Base-by-base conservation (phyloP, 2,329 filamentous ascomycete genomes). In the Graphilbum sp. region DNA sequence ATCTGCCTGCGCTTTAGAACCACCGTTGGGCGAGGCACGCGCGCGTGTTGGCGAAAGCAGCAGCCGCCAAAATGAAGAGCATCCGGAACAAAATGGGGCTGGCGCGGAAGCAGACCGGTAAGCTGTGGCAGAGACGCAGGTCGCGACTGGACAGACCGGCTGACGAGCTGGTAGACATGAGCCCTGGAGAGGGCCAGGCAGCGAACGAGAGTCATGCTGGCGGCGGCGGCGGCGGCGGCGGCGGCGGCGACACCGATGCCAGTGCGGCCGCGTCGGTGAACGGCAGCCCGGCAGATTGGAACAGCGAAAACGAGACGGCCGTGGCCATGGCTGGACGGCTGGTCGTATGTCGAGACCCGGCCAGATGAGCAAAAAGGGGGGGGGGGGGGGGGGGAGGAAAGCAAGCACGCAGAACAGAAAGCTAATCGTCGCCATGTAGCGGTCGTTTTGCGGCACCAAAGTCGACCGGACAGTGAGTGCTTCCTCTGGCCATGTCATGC, bases 71-170 rank as follows among this genome's bases (percentile, higher is more conserved):
- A 15, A 46, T 46, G 45, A 46, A 46, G 41, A 35, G 30, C 23
- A 42, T 46, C 15, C 43, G 45, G 16, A 33, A 35, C 24, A 45
- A 43, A 34, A 36, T 38, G 21, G 34, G 43, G 13, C 35, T 34
- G n/a, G 31, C 24, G 30, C 43, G 39, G 30, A 38, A 39, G 41
- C 15, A 19, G 29, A 18, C 27, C 5, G 27, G 27, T 29, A 29
- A 24, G 21, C n/a, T n/a, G n/a, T n/a, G n/a, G n/a, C n/a, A n/a
- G n/a, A n/a, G n/a, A n/a, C n/a, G n/a, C n/a, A n/a, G n/a, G n/a
- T n/a, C n/a, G n/a, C 23, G 23, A 25, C 23, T 12, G 23, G 23
- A 25, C 7, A 25, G 23, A 30, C 23, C 23, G 15, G 34, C 34
- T 35, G 24, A 34, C 33, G 7, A 19, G 8, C 17, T 3, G 6